phyloP scores from a whole-genome alignment of 192 early-diverging fungal species.

The Coemansia sp. region DNA sequence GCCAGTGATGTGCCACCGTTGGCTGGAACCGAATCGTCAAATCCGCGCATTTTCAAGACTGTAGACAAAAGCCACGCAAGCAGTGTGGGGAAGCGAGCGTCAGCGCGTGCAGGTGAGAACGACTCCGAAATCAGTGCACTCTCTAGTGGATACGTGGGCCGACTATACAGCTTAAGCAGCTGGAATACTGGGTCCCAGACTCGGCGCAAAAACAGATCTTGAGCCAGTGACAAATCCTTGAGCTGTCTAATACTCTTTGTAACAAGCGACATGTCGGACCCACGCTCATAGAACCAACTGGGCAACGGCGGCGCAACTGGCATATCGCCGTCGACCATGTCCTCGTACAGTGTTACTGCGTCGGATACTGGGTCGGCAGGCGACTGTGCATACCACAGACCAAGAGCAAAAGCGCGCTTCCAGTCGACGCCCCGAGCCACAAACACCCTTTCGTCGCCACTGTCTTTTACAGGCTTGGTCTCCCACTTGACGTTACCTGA shows the following conservation, averaged over 20 bases:
- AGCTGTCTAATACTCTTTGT: too few relatives aligned
- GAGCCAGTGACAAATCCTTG: neutral
- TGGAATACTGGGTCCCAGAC: constrained; percentile 70
- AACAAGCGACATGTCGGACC: neutral
- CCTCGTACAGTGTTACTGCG: constrained; percentile 21
- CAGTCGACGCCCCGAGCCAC: constrained; percentile 60
- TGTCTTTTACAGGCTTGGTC: constrained; percentile 1
- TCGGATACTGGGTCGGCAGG: constrained; percentile 30
- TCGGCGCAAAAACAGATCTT: constrained; percentile 16
- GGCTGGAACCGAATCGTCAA: constrained; percentile 33
- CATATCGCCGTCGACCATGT: neutral
- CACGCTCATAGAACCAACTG: constrained; percentile 17
- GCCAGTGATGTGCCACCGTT: constrained; percentile 8
- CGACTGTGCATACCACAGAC: constrained; percentile 59
- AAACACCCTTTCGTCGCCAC: neutral
- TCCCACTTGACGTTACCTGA: constrained; percentile 48
- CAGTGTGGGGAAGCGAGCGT: constrained; percentile 69
- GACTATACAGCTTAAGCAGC: constrained; percentile 63
- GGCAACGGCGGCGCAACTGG: constrained; percentile 39
- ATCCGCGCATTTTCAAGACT: constrained; percentile 49
- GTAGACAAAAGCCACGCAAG: constrained; percentile 56
- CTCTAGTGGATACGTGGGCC: constrained; percentile 55
- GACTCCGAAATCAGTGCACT: constrained; percentile 58
- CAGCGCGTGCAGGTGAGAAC: constrained; percentile 58
- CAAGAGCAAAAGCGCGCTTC: constrained; percentile 61